Evolutionary conservation across 106 monocot genomes (phyloP), one percentile per base, ranked within the genome.

Genomic region (Alisma plantagoaquatica): DNA sequence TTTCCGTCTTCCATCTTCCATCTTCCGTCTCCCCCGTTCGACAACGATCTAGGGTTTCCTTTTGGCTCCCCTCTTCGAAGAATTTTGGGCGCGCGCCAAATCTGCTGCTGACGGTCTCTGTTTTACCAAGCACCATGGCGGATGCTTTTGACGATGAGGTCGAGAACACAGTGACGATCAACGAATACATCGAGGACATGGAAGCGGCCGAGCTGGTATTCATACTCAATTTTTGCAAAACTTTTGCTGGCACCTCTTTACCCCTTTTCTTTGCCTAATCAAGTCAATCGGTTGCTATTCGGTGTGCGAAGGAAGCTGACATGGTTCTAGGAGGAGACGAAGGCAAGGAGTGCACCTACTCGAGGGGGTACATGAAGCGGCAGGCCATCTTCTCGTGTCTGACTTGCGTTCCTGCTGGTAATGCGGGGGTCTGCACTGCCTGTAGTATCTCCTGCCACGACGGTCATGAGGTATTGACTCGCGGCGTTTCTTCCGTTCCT

Each of bases 391-490:
- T 98, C 78, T 98, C 96, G 8, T 98, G 96, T 65, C 48, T 98
- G 62, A 90, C 96, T 11, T 98, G 96, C 21, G 84, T 79, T 59
- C 90, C 96, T 10, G 46, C 14, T 43, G 96, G 96, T 12, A 74
- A 53, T 59, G 81, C 85, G 7, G 98, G 85, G 10, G 78, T 98
- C 38, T 98, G 98, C 68, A 98, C 98, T n/a, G 98, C 98, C 16
- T 98, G 98, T 53, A 74, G 74, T 55, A 75, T 98, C 24, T 26
- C 70, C 38, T 98, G 98, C 61, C 90, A 98, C 44, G 98, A 98
- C 31, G 98, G 98, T 23, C 98, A 98, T 31, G 98, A 98, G 79
- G 98, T 82, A 66, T 81, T n/a, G n/a, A n/a, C n/a, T n/a, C n/a
- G n/a, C n/a, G n/a, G n/a, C n/a, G 5, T 25, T 48, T 9, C 46